phyloP scores from a whole-genome alignment of 2,329 filamentous ascomycete species.

The Fusarium sp. region DNA sequence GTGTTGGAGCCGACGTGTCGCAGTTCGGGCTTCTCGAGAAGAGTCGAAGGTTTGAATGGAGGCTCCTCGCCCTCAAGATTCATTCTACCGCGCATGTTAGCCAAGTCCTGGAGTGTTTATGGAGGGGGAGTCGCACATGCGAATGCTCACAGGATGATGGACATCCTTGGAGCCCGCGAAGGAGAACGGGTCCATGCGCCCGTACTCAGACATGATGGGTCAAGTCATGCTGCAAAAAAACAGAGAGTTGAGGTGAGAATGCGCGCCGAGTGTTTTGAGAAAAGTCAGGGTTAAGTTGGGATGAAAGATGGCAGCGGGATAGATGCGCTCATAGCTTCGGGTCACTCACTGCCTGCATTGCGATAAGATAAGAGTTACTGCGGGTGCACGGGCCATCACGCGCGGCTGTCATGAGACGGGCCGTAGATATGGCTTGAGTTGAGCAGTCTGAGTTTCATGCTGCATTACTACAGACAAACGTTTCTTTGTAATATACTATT shows the following conservation, averaged over 20 bases:
- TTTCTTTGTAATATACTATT: background rate
- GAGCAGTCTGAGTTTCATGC: background rate
- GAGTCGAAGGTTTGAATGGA: conserved; percentile 64
- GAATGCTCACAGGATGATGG: conserved; percentile 72
- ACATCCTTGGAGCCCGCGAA: conserved; percentile 90
- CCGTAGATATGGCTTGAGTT: background rate
- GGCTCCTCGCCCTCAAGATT: conserved; percentile 58
- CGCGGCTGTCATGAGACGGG: background rate
- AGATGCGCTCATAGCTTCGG: conserved; percentile 1
- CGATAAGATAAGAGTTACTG: conserved; percentile 29
- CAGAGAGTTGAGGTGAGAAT: background rate
- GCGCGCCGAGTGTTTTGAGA: background rate
- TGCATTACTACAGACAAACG: background rate
- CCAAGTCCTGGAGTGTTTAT: background rate
- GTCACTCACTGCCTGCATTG: background rate
- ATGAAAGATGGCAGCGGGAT: conserved; percentile 3
- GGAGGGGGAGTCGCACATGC: conserved; percentile 57
- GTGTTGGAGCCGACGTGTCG: conserved; percentile 87
- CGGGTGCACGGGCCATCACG: conserved; percentile 9
- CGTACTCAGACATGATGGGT: conserved; percentile 50
- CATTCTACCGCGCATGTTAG: conserved; percentile 50
- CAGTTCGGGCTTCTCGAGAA: conserved; percentile 79
- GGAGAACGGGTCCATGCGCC: conserved; percentile 89
- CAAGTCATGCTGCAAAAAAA: conserved; percentile 40
- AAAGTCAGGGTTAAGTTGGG: conserved; percentile 2